These are phyloP conservation scores for Entomortierella chlamydospora DNA, from an alignment of 192 early-diverging fungal genomes.

Conservation along the genomic window DNA sequence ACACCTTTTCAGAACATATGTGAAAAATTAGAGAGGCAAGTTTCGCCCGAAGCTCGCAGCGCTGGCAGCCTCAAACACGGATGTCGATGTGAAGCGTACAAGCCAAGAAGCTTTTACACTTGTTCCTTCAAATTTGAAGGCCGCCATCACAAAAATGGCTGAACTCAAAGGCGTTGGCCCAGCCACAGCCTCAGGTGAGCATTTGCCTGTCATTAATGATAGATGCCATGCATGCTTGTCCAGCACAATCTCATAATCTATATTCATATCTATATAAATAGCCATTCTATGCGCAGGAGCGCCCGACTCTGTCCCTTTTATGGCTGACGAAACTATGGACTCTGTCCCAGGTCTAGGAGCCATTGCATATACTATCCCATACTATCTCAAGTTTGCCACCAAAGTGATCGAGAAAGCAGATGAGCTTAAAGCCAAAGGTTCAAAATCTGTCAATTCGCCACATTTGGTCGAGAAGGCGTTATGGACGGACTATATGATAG, in stretches of 20 bases:
- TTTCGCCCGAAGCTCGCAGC: constrained; percentile 41
- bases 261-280: constrained; percentile 7
- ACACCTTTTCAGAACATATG: background rate
- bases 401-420: constrained; percentile 46
- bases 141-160: constrained; percentile 34
- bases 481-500: constrained; percentile 44
- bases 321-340: constrained; percentile 54
- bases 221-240: background rate
- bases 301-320: constrained; percentile 39
- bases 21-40: constrained; percentile 28
- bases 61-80: constrained; percentile 26
- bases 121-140: constrained; percentile 21
- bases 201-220: background rate
- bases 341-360: constrained; percentile 46
- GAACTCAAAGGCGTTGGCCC: constrained; percentile 50
- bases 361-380: constrained; percentile 40
- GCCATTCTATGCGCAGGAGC: constrained; percentile 44
- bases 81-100: constrained; percentile 13
- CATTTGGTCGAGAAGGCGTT: constrained; percentile 44
- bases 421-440: constrained; percentile 2
- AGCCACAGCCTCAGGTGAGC: constrained; percentile 43
- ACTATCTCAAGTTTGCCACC: constrained; percentile 48
- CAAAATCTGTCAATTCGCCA: constrained; percentile 17
- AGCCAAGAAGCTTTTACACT: constrained; percentile 34
- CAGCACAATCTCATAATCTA: too few relatives aligned